phyloP scores from a whole-genome alignment of 2,329 filamentous ascomycete species.

The Aspergillus sergii region DNA sequence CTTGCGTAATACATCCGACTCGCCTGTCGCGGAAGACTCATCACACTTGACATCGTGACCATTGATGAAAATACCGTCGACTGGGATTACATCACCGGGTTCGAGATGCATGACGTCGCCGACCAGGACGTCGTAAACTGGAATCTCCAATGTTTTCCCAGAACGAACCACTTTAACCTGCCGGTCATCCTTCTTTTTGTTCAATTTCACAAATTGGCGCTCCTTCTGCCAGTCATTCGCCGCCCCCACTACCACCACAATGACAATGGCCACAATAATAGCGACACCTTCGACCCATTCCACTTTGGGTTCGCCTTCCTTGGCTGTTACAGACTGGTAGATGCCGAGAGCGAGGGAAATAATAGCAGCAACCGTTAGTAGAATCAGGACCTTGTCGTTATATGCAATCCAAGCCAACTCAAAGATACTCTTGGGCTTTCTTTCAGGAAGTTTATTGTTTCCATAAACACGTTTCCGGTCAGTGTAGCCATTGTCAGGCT shows the following conservation, averaged over 20 bases:
- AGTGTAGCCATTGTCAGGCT: constrained; percentile 47
- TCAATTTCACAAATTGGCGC: constrained; percentile 76
- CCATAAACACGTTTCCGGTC: constrained; percentile 73
- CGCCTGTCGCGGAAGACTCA: constrained; percentile 75
- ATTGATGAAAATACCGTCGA: constrained; percentile 70
- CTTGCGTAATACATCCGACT: constrained; percentile 74
- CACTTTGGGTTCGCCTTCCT: constrained; percentile 58
- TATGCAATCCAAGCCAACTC: constrained; percentile 77
- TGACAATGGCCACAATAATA: constrained; percentile 73
- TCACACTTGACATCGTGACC: constrained; percentile 70
- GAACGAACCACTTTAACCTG: constrained; percentile 76
- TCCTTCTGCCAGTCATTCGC: constrained; percentile 83
- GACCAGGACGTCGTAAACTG: constrained; percentile 70
- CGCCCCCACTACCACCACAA: constrained; percentile 77
- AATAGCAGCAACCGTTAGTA: constrained; percentile 70
- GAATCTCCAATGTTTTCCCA: constrained; percentile 69
- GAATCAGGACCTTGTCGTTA: constrained; percentile 77
- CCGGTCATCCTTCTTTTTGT: constrained; percentile 77
- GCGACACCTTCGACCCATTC: constrained; percentile 84
- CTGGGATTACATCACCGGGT: constrained; percentile 71
- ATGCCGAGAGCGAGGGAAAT: constrained; percentile 75
- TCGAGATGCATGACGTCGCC: constrained; percentile 75
- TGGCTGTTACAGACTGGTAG: constrained; percentile 67
- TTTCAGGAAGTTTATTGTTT: constrained; percentile 68
- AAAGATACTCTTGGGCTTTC: constrained; percentile 70